Evolutionary conservation across 2,329 filamentous ascomycete species (phyloP).

Genomic region (Penicillium sp.): DNA sequence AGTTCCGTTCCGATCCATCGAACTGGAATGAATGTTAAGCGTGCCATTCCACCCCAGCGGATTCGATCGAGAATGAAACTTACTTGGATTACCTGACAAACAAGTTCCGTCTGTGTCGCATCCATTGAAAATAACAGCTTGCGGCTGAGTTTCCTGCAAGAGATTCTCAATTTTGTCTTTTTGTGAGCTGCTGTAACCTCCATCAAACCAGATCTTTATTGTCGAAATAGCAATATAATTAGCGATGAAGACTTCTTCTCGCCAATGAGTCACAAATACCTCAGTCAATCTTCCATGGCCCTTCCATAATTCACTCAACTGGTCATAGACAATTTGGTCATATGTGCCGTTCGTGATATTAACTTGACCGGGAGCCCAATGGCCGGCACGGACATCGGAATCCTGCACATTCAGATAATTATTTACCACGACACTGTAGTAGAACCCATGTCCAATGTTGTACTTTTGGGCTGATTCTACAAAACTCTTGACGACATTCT

Average conservation of each 20-base stretch:
- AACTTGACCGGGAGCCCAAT: constrained; percentile 10
- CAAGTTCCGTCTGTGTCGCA: neutral
- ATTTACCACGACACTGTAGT: constrained; percentile 34
- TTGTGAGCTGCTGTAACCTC: neutral
- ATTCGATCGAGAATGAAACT: neutral
- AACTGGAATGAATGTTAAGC: neutral
- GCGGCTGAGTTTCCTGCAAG: neutral
- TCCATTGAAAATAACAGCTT: neutral
- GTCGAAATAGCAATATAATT: neutral
- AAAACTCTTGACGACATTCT: constrained; percentile 27
- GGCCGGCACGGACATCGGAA: constrained; percentile 5
- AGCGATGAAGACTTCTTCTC: neutral
- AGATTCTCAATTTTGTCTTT: neutral
- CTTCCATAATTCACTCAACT: constrained; percentile 11
- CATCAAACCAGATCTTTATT: neutral
- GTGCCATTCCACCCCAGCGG: neutral
- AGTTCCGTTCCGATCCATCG: neutral
- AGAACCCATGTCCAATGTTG: constrained; percentile 11
- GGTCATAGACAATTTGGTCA: constrained; percentile 10
- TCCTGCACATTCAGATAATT: constrained; percentile 28
- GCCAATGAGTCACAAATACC: neutral
- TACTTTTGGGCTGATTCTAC: constrained; percentile 26
- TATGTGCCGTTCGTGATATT: constrained; percentile 13
- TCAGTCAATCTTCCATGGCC: constrained; percentile 7
- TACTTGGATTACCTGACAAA: neutral